Percentiles rank a stretch among this genome's conserved stretches.
Evolutionary conservation across 257 asterid species (phyloP).

Genomic region (Solanum paucissectum): DNA sequence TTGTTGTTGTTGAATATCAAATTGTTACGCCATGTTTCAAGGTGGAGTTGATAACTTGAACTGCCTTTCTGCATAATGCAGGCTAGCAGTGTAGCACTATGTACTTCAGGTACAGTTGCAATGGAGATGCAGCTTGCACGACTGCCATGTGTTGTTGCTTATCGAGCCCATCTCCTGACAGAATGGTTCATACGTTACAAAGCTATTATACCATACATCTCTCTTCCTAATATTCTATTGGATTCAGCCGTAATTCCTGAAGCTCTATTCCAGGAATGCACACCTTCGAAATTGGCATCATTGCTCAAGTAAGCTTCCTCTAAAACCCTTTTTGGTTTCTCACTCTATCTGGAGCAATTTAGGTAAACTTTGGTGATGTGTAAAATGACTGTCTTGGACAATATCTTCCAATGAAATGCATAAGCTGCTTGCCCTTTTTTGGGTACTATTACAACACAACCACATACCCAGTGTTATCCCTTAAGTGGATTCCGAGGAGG

Average conservation of each 20-base stretch:
- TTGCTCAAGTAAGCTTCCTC: conserved; percentile 41
- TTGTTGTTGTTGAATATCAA: neutral
- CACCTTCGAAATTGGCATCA: conserved; percentile 51
- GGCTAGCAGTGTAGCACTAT: conserved; percentile 79
- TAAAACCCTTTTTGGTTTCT: neutral
- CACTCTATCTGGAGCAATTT: neutral
- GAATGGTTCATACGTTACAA: conserved; percentile 73
- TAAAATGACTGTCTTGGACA: neutral
- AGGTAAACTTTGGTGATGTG: neutral
- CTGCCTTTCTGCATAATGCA: conserved; percentile 18
- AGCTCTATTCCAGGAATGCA: conserved; percentile 73
- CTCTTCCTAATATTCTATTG: conserved; percentile 79
- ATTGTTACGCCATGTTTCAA: neutral
- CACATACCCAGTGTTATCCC: neutral
- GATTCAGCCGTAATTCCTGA: conserved; percentile 72
- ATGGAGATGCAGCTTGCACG: conserved; percentile 92
- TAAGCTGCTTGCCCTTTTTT: neutral
- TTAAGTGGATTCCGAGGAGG: neutral
- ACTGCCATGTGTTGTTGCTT: conserved; percentile 84
- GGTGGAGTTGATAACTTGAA: neutral
- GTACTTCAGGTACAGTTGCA: conserved; percentile 93
- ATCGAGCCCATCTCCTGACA: conserved; percentile 78
- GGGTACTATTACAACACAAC: neutral
- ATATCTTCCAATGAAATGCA: neutral
- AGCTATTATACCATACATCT: conserved; percentile 72